Base-by-base conservation (phyloP, 495 filamentous ascomycete genomes). In the Tuber melanosporum region DNA sequence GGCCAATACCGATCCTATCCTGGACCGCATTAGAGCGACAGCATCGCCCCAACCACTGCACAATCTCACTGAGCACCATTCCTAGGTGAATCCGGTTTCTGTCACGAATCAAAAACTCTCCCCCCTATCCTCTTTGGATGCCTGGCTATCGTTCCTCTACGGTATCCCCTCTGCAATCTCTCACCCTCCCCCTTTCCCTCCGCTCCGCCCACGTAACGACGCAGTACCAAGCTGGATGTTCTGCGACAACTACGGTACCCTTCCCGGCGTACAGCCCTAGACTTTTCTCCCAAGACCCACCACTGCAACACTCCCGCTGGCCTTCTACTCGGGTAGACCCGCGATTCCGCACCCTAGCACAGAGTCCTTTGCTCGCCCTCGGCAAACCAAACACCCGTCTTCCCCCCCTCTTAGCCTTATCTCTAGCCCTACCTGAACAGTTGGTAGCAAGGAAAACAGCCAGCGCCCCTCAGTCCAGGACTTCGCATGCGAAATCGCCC, bases 91-190 rank as follows among this genome's bases (percentile, higher is more conserved):
- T 86, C 85, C 52, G 47, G 72, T 5, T 81, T 86, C 45, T 86
- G 85, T 74, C 85, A 79, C 73, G 85, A 84, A 69, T 82, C 84
- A 36, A 66, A 85, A 8, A 72, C 77, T 6, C 73, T 83, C 62
- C 84, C 84, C 86, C 78, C 83, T 19, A 78, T 86, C 74, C 82
- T 81, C n/a, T 74, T 86, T 26, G 86, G 85, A 73, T 75, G 80
- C 2, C 80, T 83, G 4, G 32, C 75, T 9, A 15, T 32, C 32
- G 32, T 32, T 32, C 32, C 32, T 32, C 32, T 32, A 32, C 32
- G 32, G 32, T 32, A n/a, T 57, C 3, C 80, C 84, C 7, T 36
- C 75, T 19, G 10, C 81, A 9, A 76, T 22, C 75, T 0, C 82
- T 84, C 15, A 72, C 45, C 44, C 83, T 83, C 32, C 83, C 83